phyloP scores from a whole-genome alignment of 768 basidiomycete genomes.

The Phallus indusiatus region DNA sequence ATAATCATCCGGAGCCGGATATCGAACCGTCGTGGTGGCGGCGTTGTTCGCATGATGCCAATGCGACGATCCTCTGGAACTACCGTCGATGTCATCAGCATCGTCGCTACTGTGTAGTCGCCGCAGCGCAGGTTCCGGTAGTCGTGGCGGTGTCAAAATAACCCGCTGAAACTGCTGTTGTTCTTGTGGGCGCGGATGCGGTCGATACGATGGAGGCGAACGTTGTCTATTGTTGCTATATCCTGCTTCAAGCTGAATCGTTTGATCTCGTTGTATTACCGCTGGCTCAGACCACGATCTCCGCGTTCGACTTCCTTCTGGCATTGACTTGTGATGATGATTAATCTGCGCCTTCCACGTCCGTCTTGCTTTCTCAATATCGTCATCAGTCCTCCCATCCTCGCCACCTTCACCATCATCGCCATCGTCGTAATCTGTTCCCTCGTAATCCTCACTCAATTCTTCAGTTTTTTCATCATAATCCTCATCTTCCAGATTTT shows the following conservation, averaged over 20 bases:
- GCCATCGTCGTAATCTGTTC: not conserved
- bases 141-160: not conserved
- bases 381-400: not conserved
- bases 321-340: too few relatives aligned
- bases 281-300: not conserved
- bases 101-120: not conserved
- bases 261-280: not conserved
- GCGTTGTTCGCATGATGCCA: too few relatives aligned
- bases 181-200: not conserved
- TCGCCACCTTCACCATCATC: not conserved
- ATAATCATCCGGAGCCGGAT: too few relatives aligned
- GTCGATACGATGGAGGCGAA: not conserved
- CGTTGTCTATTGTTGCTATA: not conserved
- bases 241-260: not conserved
- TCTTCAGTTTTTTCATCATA: not conserved
- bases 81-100: too few relatives aligned
- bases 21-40: too few relatives aligned
- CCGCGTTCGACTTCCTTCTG: not conserved
- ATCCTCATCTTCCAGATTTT: not conserved
- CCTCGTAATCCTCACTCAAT: not conserved
- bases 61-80: too few relatives aligned
- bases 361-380: not conserved
- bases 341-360: not conserved
- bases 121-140: not conserved
- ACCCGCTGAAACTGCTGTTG: too few relatives aligned